These are phyloP conservation scores for Alternaria sp. DNA, from an alignment of 2,329 filamentous ascomycete species.

Conservation along the genomic window DNA sequence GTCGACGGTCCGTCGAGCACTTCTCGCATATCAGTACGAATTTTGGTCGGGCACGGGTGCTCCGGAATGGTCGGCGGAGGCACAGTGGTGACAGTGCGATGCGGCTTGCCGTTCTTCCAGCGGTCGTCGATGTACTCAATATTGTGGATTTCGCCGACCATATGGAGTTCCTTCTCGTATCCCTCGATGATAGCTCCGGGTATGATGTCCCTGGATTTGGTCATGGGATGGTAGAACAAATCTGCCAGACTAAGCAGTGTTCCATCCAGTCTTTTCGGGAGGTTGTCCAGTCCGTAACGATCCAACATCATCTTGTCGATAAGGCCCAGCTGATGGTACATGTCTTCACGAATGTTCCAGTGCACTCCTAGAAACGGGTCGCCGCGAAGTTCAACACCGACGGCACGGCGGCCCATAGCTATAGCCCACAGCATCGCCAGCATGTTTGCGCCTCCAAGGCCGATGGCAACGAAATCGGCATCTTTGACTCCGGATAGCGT, in stretches of 20 bases:
- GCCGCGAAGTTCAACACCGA: slow-evolving; percentile 22
- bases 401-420: slow-evolving; percentile 17
- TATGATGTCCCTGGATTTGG: slow-evolving; percentile 14
- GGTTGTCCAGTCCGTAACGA: slow-evolving; percentile 13
- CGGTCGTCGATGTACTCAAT: slow-evolving; percentile 26
- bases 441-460: slow-evolving; percentile 25
- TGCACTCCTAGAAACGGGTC: slow-evolving; percentile 26
- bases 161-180: slow-evolving; percentile 15
- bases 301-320: slow-evolving; percentile 27
- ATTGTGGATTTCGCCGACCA: slow-evolving; percentile 17
- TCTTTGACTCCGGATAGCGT: slow-evolving; percentile 18
- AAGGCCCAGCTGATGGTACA: slow-evolving; percentile 25
- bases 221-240: slow-evolving; percentile 16
- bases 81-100: slow-evolving; percentile 20
- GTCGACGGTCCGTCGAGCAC: slow-evolving; percentile 25
- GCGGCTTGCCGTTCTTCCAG: slow-evolving; percentile 21
- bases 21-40: slow-evolving; percentile 18
- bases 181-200: slow-evolving; percentile 22
- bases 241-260: slow-evolving; percentile 17
- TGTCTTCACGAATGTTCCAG: slow-evolving; percentile 26
- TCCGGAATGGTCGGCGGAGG: slow-evolving; percentile 9
- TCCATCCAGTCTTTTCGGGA: slow-evolving; percentile 18
- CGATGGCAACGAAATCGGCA: slow-evolving; percentile 23
- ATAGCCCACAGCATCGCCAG: slow-evolving; percentile 26
- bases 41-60: slow-evolving; percentile 13